phyloP scores from a whole-genome alignment of 805 yeast genomes.

The Priceomyces castillae region DNA sequence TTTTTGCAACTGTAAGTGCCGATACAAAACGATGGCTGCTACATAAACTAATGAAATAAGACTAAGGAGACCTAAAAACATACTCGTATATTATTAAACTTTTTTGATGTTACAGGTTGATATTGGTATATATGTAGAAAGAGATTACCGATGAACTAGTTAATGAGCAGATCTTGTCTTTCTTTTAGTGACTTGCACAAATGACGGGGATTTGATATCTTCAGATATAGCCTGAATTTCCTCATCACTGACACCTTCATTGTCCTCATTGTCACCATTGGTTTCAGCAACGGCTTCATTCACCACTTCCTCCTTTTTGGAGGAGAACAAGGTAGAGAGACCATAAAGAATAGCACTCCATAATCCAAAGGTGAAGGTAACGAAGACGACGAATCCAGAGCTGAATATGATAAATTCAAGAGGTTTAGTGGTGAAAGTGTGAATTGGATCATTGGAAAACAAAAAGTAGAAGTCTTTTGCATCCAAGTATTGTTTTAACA shows the following conservation, averaged over 20 bases:
- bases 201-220: background rate
- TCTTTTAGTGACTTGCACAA: background rate
- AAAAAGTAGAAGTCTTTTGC: conserved; percentile 35
- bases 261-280: background rate
- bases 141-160: too few species aligned
- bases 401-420: conserved; percentile 50
- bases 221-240: conserved; percentile 1
- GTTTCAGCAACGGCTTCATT: background rate
- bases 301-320: background rate
- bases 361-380: conserved; percentile 43
- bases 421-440: conserved; percentile 45
- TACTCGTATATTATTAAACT: too few species aligned
- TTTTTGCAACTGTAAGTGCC: too few species aligned
- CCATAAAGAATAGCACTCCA: conserved; percentile 34
- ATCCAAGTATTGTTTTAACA: background rate
- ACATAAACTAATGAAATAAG: too few species aligned
- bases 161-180: background rate
- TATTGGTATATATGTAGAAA: too few species aligned
- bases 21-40: too few species aligned
- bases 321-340: conserved; percentile 13
- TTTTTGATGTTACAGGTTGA: too few species aligned
- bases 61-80: too few species aligned
- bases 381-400: conserved; percentile 35
- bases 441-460: conserved; percentile 44
- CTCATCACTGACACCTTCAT: background rate